A percentile compares a stretch with the other conserved stretches of the same genome.
phyloP scores from a whole-genome alignment of 106 monocot species.

The Apostasia shenzhenica region DNA sequence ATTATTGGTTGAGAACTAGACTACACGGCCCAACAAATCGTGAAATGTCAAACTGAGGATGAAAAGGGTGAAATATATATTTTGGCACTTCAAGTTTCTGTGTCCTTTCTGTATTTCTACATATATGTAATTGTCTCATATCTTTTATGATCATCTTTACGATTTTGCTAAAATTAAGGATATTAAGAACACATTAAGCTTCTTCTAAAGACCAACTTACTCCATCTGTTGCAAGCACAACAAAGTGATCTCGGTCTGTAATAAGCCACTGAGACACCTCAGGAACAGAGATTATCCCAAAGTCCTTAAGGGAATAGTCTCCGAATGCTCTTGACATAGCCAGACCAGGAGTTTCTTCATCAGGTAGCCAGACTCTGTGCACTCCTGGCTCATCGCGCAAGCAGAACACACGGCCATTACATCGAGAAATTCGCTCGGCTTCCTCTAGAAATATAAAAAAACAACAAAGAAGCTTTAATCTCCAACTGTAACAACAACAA shows the following conservation, averaged over 20 bases:
- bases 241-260: constrained; percentile 51
- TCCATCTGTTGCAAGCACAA: constrained; percentile 92
- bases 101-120: too few relatives aligned
- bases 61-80: too few relatives aligned
- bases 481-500: too few relatives aligned
- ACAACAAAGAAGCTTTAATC: neutral
- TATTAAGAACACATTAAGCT: neutral
- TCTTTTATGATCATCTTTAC: too few relatives aligned
- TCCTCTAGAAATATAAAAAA: constrained; percentile 39
- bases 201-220: constrained; percentile 28
- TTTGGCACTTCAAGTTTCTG: too few relatives aligned
- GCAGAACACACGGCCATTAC: constrained; percentile 80
- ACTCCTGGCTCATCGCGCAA: constrained; percentile 76
- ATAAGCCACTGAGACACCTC: constrained; percentile 68
- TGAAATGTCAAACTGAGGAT: neutral
- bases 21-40: too few relatives aligned
- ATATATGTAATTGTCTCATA: too few relatives aligned
- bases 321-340: constrained; percentile 98
- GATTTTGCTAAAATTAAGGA: neutral
- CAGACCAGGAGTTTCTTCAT: constrained; percentile 56
- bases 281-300: constrained; percentile 75
- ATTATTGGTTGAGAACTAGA: too few relatives aligned
- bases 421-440: constrained; percentile 62
- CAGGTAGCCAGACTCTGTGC: constrained; percentile 72
- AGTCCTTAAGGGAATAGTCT: constrained; percentile 73